Conservation (phyloP, 495 filamentous ascomycete species). For the Xylaria nigripes region DNA sequence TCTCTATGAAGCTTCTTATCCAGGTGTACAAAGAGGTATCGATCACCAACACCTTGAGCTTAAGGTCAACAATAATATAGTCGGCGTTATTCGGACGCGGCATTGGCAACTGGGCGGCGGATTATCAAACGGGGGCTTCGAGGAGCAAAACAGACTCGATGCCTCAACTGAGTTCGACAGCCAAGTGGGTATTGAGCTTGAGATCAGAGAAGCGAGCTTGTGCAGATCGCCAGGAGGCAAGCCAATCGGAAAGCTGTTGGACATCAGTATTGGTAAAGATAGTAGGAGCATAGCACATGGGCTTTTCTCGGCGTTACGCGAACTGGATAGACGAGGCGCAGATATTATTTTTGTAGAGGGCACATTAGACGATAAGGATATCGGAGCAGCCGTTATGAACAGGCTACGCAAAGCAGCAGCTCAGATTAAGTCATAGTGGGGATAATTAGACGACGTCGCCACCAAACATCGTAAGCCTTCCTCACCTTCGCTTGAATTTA, state of each 20-base stretch:
- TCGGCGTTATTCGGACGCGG: slow-evolving; percentile 40
- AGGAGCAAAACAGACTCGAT: slow-evolving; percentile 12
- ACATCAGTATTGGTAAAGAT: slow-evolving; percentile 58
- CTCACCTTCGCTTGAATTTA: no score
- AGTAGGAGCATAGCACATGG: slow-evolving; percentile 70
- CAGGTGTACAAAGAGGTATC: slow-evolving; percentile 10
- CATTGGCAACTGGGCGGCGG: slow-evolving; percentile 33
- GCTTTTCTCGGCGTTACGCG: slow-evolving; percentile 78
- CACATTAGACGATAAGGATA: slow-evolving; percentile 68
- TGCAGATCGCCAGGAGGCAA: slow-evolving; percentile 15
- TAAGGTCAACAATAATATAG: background rate
- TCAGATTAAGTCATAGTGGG: slow-evolving; percentile 40
- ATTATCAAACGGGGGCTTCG: slow-evolving; percentile 15
- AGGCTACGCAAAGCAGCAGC: slow-evolving; percentile 79
- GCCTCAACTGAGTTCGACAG: slow-evolving; percentile 2
- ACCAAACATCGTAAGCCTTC: no score
- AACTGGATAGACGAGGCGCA: slow-evolving; percentile 69
- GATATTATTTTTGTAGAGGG: slow-evolving; percentile 91
- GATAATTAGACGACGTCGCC: slow-evolving; percentile 6
- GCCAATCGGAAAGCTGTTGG: slow-evolving; percentile 35
- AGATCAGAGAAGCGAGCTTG: slow-evolving; percentile 28
- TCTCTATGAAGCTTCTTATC: slow-evolving; percentile 57
- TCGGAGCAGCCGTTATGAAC: slow-evolving; percentile 96
- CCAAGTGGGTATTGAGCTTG: slow-evolving; percentile 20
- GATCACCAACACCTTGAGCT: slow-evolving; percentile 11